Evolutionary conservation across 371 early-diverging fungal genomes (phyloP).

Genomic region (Syncephalis fuscata): DNA sequence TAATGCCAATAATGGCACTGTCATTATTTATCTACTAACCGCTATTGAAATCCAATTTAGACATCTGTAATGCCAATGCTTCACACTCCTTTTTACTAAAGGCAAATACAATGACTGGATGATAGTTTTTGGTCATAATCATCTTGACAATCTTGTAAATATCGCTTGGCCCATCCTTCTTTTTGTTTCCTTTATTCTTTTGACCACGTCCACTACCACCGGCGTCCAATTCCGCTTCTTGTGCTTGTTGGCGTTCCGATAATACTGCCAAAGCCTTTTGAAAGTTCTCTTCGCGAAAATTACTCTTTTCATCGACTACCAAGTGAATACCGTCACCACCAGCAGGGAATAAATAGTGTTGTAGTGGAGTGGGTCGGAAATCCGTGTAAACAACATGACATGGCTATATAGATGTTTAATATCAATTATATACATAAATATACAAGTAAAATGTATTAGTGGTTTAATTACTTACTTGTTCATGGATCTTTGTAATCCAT

Average conservation of each 20-base stretch:
- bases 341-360: conserved; percentile 92
- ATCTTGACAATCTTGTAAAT: conserved; percentile 88
- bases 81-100: conserved; percentile 98
- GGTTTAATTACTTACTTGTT: conserved; percentile 35
- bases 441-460: no score
- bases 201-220: conserved; percentile 2
- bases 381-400: conserved; percentile 99
- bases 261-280: conserved; percentile 68
- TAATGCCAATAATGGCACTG: not conserved
- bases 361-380: conserved; percentile 97
- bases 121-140: conserved; percentile 85
- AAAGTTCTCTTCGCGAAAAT: conserved; percentile 91
- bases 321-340: conserved; percentile 88
- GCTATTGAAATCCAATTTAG: conserved; percentile 87
- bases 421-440: not conserved
- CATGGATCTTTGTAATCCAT: conserved; percentile 96
- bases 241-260: conserved; percentile 10
- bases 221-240: conserved; percentile 1
- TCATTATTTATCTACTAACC: conserved; percentile 13
- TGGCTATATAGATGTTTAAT: conserved; percentile 16
- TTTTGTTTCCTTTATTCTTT: conserved; percentile 1
- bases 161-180: conserved; percentile 40
- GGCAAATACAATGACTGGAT: conserved; percentile 98
- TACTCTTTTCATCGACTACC: conserved; percentile 91
- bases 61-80: conserved; percentile 75